A percentile compares a stretch with the other conserved stretches of the same genome.
Evolutionary conservation across 129 eudicot species (phyloP).

Genomic region (Sambucus nigra): DNA sequence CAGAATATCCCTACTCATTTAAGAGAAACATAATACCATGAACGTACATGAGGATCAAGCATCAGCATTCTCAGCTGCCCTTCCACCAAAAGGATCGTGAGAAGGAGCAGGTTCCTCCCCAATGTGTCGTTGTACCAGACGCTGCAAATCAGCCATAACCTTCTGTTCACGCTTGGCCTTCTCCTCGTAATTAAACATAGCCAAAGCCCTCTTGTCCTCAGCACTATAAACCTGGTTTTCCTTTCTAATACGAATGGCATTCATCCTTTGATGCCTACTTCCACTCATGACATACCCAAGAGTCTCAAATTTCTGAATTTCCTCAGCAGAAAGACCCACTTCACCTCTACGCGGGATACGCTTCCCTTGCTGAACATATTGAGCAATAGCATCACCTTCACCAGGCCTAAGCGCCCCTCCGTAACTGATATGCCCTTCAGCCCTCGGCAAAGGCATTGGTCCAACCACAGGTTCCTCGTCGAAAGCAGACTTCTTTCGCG

Average conservation of each 20-base stretch:
- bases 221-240: conserved; percentile 99
- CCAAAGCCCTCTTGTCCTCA: conserved; percentile 89
- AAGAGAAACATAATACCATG: background rate
- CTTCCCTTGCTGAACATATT: conserved; percentile 94
- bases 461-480: conserved; percentile 73
- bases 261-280: conserved; percentile 99
- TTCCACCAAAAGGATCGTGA: conserved; percentile 91
- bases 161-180: conserved; percentile 91
- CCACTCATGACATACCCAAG: conserved; percentile 99
- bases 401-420: conserved; percentile 99
- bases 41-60: conserved; percentile 28
- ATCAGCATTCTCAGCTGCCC: conserved; percentile 54
- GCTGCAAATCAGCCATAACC: conserved; percentile 95
- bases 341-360: conserved; percentile 99
- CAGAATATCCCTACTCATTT: too few species aligned
- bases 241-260: conserved; percentile 96
- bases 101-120: conserved; percentile 83
- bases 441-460: conserved; percentile 84
- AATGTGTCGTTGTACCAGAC: conserved; percentile 81
- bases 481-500: conserved; percentile 33
- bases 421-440: conserved; percentile 97
- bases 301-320: conserved; percentile 68
- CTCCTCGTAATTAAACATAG: conserved; percentile 97
- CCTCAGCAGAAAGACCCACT: conserved; percentile 96
- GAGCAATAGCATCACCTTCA: conserved; percentile 99